A percentile compares a stretch with the other conserved stretches of the same genome.
phyloP scores from a whole-genome alignment of 2,329 filamentous ascomycete species.

The Diaporthe sp. region DNA sequence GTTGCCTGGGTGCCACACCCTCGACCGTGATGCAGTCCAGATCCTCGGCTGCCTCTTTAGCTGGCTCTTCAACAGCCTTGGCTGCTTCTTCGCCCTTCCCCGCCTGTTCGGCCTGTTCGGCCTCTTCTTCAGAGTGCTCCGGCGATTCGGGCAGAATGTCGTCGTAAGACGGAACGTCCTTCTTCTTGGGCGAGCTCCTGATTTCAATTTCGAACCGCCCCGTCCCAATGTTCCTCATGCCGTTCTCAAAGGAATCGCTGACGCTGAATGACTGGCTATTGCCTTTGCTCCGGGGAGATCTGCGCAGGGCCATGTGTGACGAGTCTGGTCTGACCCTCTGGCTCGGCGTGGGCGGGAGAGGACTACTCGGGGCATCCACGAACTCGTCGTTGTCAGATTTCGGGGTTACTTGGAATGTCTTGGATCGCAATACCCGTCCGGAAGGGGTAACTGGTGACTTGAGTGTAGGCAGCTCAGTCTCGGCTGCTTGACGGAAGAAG shows the following conservation, averaged over 20 bases:
- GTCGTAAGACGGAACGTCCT: slow-evolving; percentile 31
- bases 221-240: slow-evolving; percentile 32
- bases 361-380: slow-evolving; percentile 64
- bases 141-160: slow-evolving; percentile 40
- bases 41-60: not conserved
- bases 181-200: slow-evolving; percentile 39
- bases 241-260: slow-evolving; percentile 50
- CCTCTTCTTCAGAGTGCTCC: not conserved
- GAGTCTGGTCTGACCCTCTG: slow-evolving; percentile 44
- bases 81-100: not conserved
- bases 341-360: slow-evolving; percentile 50
- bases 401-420: slow-evolving; percentile 53
- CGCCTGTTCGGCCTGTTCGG: not conserved
- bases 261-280: slow-evolving; percentile 54
- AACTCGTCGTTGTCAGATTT: slow-evolving; percentile 63
- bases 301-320: not conserved
- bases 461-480: not conserved
- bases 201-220: slow-evolving; percentile 38
- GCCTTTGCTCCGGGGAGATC: slow-evolving; percentile 18
- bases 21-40: slow-evolving; percentile 35
- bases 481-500: not conserved
- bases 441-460: slow-evolving; percentile 21
- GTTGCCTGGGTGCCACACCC: slow-evolving; percentile 3
- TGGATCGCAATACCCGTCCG: slow-evolving; percentile 35
- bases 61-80: not conserved